Evolutionary conservation across 2,329 filamentous ascomycete genomes (phyloP), one percentile per base, ranked within the genome.

Genomic region (Whalleya microplaca): DNA sequence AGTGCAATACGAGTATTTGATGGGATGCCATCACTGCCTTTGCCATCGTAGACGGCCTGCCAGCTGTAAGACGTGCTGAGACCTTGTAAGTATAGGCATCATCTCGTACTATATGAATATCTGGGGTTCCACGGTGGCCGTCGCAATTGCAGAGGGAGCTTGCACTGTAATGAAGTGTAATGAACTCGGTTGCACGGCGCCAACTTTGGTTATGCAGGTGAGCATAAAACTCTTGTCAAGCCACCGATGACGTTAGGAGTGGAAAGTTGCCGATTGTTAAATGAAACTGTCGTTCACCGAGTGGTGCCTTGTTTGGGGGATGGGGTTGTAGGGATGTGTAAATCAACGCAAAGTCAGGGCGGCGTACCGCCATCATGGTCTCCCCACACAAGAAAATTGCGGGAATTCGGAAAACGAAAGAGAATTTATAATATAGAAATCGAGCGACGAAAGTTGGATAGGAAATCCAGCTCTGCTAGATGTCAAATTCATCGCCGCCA

Each of bases 401-500:
- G 14, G 32, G 14, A 37, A 37, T 37, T 4, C 23, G 23, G 32
- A 37, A 16, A 37, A 37, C 9, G 32, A 12, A 37, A 16, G 9
- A 37, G 23, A n/a, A 29, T 12, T 12, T 6, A 29, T 12, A 29
- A 29, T 12, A 37, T 3, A 16, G 32, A 37, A 37, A 16, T 12
- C 32, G 14, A 16, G 32, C 4, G 14, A 8, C 32, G 14, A 12
- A 37, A 37, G 10, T 7, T 16, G 32, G 3, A 27, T 27, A n/a
- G 23, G 4, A 27, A 55, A 40, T 48, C 47, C 9, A n/a, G 10
- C 2, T 20, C 23, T 4, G 23, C 45, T 57, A 67, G 37, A 63
- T 32, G 5, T 51, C 48, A 51, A 63, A 70, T 2, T 60, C 59
- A 8, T 64, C 58, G 8, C 56, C 56, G 32, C 55, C 53, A 23